These are phyloP conservation scores for Alternaria conjuncta DNA, from an alignment of 2,329 filamentous ascomycete species.

Conservation along the genomic window DNA sequence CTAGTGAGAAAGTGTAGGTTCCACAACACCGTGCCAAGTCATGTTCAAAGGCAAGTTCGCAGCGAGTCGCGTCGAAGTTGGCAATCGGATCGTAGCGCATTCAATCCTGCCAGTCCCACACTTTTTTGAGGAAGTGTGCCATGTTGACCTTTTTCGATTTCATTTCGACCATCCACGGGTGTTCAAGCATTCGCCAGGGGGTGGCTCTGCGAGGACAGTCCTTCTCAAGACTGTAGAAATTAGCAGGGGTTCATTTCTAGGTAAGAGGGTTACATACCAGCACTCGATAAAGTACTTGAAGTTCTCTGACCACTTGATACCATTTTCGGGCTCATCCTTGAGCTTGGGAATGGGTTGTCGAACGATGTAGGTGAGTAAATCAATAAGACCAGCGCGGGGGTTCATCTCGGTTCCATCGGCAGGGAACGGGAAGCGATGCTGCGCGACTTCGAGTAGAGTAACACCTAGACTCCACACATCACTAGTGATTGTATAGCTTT, in stretches of 20 bases:
- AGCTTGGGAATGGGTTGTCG: conserved; percentile 92
- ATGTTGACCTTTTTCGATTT: conserved; percentile 96
- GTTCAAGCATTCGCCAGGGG: conserved; percentile 98
- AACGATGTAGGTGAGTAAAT: conserved; percentile 96
- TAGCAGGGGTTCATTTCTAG: conserved; percentile 22
- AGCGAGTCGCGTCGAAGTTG: not conserved
- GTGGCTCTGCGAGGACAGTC: conserved; percentile 84
- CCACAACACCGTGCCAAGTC: conserved; percentile 13
- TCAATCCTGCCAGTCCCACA: conserved; percentile 93
- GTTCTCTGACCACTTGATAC: conserved; percentile 93
- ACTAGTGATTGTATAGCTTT: conserved; percentile 97
- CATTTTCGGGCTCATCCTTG: conserved; percentile 89
- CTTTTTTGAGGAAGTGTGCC: conserved; percentile 88
- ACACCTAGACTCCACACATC: conserved; percentile 99
- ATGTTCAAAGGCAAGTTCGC: not conserved
- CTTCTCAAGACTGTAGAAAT: conserved; percentile 79
- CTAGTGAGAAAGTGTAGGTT: conserved; percentile 16
- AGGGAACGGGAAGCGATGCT: conserved; percentile 97
- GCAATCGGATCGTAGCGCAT: not conserved
- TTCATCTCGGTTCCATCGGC: conserved; percentile 96
- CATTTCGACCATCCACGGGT: conserved; percentile 99
- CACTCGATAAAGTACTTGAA: conserved; percentile 99
- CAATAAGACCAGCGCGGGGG: conserved; percentile 88
- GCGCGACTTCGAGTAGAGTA: conserved; percentile 97
- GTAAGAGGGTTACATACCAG: conserved; percentile 71